Evolutionary conservation across 768 basidiomycete genomes (phyloP), one percentile per base, ranked within the genome.

Genomic region (Hygrophoropsis aurantiaca): DNA sequence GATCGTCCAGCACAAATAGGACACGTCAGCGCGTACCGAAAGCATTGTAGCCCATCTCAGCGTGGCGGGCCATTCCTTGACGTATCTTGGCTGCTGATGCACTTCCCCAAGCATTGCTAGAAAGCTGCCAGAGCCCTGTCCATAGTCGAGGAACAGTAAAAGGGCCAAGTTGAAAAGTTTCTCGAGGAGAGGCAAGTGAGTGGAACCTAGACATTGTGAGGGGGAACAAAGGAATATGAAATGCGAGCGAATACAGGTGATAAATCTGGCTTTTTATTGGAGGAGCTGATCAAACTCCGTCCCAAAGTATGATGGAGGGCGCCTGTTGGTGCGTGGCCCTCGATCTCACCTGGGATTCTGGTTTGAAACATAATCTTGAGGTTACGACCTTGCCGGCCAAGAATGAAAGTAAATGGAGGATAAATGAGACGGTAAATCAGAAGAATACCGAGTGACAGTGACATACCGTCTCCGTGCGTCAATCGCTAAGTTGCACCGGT

Each of bases 81-180:
- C 82, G 80, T 47, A 92, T 77, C 57, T 80, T 82, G 24, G 75
- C 55, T 1, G 80, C 79, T 0, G 85, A 74, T 2, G 85, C 85
- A 39, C 78, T 85, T 16, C 90, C 90, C 90, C 90, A 92, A 2
- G 89, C 88, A 42, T 84, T 86, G 59, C 86, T 86, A 10, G 90
- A 90, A 30, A 92, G 78, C 52, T 92, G 90, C 90, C 90, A 92
- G 3, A 92, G 75, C 9, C 88, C 88, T 6, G 76, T 79, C 84
- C 85, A 88, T 44, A 90, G 59, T 45, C 88, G 79, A 27, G 88
- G 82, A 16, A 73, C 74, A 19, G 58, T 57, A 55, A 80, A 75
- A 4, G 78, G 77, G 13, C 85, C 86, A 19, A 87, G 73, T 18
- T 59, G 63, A 53, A 80, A 80, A 0, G 74, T 75, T 63, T 84